Percentiles rank a stretch among this genome's conserved stretches.
Conservation (phyloP, 768 basidiomycete species). For the Xerocomus spinulosus region DNA sequence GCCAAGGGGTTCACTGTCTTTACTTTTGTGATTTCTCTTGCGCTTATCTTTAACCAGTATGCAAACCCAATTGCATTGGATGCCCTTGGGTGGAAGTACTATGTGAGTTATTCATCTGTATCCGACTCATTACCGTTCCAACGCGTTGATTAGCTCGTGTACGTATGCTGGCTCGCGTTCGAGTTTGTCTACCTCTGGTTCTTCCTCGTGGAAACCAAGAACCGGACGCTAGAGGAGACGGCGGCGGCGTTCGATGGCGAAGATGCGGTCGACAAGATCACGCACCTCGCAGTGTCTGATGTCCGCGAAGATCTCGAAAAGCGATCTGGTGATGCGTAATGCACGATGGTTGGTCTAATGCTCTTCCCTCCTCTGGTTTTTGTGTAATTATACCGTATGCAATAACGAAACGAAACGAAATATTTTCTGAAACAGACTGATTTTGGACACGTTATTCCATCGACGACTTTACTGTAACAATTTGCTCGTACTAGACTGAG, state of each 20-base stretch:
- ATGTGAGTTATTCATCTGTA: slow-evolving; percentile 36
- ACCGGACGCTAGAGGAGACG: slow-evolving; percentile 76
- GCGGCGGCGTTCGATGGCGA: slow-evolving; percentile 75
- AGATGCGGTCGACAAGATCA: slow-evolving; percentile 40
- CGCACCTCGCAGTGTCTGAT: slow-evolving; percentile 23
- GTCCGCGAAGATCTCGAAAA: slow-evolving; percentile 23
- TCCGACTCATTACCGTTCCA: neutral
- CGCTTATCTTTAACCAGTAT: slow-evolving; percentile 88
- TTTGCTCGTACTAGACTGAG: too few relatives aligned
- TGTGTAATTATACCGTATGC: neutral
- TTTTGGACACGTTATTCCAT: too few relatives aligned
- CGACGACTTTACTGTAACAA: too few relatives aligned
- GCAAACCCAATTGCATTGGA: slow-evolving; percentile 77
- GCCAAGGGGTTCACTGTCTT: slow-evolving; percentile 84
- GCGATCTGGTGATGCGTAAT: slow-evolving; percentile 6
- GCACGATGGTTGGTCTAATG: too few relatives aligned
- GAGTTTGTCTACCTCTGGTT: slow-evolving; percentile 63
- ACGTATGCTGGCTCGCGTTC: slow-evolving; percentile 64
- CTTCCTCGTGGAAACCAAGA: slow-evolving; percentile 69
- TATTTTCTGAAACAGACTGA: too few relatives aligned
- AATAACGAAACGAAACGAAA: too few relatives aligned
- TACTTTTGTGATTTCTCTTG: slow-evolving; percentile 70
- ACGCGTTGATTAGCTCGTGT: slow-evolving; percentile 45
- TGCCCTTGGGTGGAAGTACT: slow-evolving; percentile 69
- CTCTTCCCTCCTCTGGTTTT: neutral